A percentile compares a stretch with the other conserved stretches of the same genome.
phyloP scores from a whole-genome alignment of 257 asterid species.

The Salvia splendens region DNA sequence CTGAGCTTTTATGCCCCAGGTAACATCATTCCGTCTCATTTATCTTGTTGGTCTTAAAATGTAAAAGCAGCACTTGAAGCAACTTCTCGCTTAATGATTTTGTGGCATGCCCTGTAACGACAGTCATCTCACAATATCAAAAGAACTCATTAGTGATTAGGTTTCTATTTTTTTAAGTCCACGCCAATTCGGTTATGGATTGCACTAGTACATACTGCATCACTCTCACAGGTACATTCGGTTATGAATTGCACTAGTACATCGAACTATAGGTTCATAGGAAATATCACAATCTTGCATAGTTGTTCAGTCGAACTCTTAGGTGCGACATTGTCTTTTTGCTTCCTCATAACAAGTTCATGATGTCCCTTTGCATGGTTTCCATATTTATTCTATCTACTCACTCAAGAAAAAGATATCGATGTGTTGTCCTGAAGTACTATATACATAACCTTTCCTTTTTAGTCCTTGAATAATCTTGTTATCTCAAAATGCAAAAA shows the following conservation, averaged over 20 bases:
- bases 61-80: conserved; percentile 9
- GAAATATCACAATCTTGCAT: conserved; percentile 2
- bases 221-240: not conserved
- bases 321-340: conserved; percentile 5
- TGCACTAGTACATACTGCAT: not conserved
- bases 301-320: not conserved
- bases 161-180: not conserved
- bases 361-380: conserved; percentile 16
- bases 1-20: conserved; percentile 99
- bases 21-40: conserved; percentile 31
- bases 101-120: not conserved
- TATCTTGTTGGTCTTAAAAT: not conserved
- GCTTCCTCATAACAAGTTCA: not conserved
- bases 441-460: too few species aligned
- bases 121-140: not conserved
- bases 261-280: not conserved
- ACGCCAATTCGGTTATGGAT: not conserved
- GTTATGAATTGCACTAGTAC: conserved; percentile 1
- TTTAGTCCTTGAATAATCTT: conserved; percentile 2
- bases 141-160: not conserved
- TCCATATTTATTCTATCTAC: not conserved
- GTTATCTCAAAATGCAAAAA: conserved; percentile 4
- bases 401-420: not conserved
- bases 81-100: conserved; percentile 12
- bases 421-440: not conserved